Evolutionary conservation across 345 rosid species (phyloP).

Genomic region (Viola odorata): DNA sequence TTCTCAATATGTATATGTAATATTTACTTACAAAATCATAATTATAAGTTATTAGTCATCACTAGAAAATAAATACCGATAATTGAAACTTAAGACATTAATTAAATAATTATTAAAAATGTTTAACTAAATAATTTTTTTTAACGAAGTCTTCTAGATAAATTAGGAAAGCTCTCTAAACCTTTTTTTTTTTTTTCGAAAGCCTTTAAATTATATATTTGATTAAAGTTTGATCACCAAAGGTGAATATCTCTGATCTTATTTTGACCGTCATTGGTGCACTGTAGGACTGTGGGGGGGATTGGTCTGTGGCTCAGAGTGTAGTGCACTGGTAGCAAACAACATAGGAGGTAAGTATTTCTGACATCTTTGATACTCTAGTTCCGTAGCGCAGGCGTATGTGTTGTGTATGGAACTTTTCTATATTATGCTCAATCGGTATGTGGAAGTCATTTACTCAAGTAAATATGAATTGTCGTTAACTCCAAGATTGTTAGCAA

Average conservation of each 20-base stretch:
- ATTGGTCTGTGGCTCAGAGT: constrained; percentile 70
- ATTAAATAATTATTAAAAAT: no score
- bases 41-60: no score
- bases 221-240: neutral
- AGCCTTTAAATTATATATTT: no score
- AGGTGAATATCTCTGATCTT: neutral
- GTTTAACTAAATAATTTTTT: no score
- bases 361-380: neutral
- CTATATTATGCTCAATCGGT: neutral
- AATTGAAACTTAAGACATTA: no score
- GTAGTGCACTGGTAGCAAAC: constrained; percentile 69
- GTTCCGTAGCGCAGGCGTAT: neutral
- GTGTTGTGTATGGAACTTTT: neutral
- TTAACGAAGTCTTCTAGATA: no score
- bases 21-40: no score
- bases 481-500: neutral
- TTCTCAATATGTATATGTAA: no score
- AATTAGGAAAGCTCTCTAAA: no score
- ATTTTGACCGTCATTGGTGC: neutral
- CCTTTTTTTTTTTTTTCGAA: no score
- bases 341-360: constrained; percentile 50
- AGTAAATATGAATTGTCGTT: neutral
- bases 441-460: neutral
- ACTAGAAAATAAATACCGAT: no score
- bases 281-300: constrained; percentile 79